Conservation (phyloP, 805 yeast genomes). For the Candida oleophila region DNA sequence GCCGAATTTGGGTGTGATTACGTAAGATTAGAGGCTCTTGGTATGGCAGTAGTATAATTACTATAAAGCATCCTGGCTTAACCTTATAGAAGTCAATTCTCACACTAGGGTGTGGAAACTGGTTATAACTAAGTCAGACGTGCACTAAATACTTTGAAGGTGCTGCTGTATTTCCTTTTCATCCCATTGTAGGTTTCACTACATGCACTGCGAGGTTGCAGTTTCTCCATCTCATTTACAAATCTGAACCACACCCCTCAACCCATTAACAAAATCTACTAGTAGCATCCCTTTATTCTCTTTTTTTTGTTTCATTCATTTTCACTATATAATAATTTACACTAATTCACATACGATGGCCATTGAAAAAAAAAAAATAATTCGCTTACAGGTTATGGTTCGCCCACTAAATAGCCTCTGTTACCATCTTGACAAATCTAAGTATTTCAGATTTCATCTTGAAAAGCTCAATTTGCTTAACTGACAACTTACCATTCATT, state of each 20-base stretch:
- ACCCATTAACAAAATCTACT: no score
- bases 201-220: no score
- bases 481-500: conserved; percentile 40
- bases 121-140: no score
- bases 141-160: no score
- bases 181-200: not conserved
- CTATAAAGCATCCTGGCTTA: no score
- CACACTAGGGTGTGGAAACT: no score
- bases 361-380: not conserved
- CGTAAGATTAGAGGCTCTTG: no score
- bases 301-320: not conserved
- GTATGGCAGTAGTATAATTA: no score
- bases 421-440: conserved; percentile 43
- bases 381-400: not conserved
- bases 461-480: conserved; percentile 35
- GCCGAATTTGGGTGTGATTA: no score
- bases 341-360: conserved; percentile 2
- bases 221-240: no score
- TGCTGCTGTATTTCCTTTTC: not conserved
- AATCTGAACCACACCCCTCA: no score
- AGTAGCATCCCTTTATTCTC: not conserved
- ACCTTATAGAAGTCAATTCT: no score
- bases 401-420: conserved; percentile 19
- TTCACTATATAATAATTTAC: conserved; percentile 4
- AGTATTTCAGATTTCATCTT: conserved; percentile 39